Evolutionary conservation across 768 basidiomycete species (phyloP), one percentile per base, ranked within the genome.

Genomic region (Kondoa malvinella): DNA sequence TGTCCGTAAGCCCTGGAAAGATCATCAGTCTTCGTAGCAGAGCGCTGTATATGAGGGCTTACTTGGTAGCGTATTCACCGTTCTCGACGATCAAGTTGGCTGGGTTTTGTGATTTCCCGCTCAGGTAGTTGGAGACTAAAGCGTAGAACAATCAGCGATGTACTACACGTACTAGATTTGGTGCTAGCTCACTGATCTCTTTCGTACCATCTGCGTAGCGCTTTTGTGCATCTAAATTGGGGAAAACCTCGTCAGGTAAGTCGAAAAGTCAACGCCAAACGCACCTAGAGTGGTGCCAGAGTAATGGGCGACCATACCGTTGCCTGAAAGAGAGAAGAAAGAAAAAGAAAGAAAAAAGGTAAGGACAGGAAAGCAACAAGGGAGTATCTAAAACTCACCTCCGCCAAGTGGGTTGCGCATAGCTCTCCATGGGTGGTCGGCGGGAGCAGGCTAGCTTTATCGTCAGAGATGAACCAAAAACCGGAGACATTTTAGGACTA

Each of bases 351-450:
- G 62, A 50, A 26, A 16, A 61, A 60, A 58, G 29, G 50, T 25
- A 34, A 64, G 21, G 30, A 56, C 30, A 27, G 63, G 34, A 56
- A 60, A 60, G 58, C 58, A 60, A 60, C 29, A 60, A 25, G 14
- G 58, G 8, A 60, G 14, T n/a, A 30, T 60, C 15, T 65, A 12
- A 32, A 50, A 72, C 75, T 69, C 56, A 76, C 75, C 29, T 25
- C 29, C 64, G 30, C 34, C 64, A 32, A 65, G 40, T 25, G 14
- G 33, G 32, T 65, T 65, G 87, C 86, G 85, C 81, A 84, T 82
- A 25, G 83, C 85, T 65, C 90, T 82, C 91, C 88, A 92, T 60
- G 86, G 78, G 78, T 94, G 91, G 77, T 91, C 86, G 71, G 80
- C 82, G 1, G 89, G 88, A 12, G 90, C 86, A 57, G 92, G 90